Conservation (phyloP, 176 grass and related monocot genomes). For the Ensete ventricosum region DNA sequence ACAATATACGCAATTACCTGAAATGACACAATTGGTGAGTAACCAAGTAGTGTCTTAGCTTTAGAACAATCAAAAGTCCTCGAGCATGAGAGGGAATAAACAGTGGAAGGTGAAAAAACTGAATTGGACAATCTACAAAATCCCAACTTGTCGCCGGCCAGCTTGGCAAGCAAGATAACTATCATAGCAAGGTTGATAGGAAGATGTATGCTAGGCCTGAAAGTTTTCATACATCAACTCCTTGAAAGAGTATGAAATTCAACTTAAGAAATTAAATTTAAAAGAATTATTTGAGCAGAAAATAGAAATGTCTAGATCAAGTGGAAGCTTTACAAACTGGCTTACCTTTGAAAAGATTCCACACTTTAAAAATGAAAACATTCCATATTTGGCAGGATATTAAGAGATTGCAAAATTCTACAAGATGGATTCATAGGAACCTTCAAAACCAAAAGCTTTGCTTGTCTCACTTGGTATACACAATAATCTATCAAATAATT, state of each 20-base stretch:
- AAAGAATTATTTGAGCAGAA: no score
- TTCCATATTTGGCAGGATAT: not conserved
- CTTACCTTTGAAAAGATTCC: not conserved
- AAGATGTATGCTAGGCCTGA: conserved; percentile 68
- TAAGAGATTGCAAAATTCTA: not conserved
- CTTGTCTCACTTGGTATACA: no score
- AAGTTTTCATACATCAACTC: conserved; percentile 26
- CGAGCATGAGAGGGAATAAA: conserved; percentile 54
- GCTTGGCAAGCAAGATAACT: conserved; percentile 30
- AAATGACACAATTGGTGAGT: conserved; percentile 60
- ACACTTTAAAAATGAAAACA: no score
- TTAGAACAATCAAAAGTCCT: conserved; percentile 77
- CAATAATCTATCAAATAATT: no score
- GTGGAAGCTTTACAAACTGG: conserved; percentile 2
- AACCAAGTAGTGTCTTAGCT: conserved; percentile 61
- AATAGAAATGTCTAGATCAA: no score
- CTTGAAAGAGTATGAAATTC: not conserved
- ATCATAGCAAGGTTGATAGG: conserved; percentile 46
- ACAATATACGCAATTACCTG: conserved; percentile 42
- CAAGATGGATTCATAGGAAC: not conserved
- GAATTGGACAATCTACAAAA: conserved; percentile 30
- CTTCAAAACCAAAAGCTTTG: not conserved
- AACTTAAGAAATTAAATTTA: not conserved
- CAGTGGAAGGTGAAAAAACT: conserved; percentile 35
- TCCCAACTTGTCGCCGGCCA: conserved; percentile 35